Evolutionary conservation across 2,329 filamentous ascomycete species (phyloP).

Genomic region (Neofusicoccum cordaticola): DNA sequence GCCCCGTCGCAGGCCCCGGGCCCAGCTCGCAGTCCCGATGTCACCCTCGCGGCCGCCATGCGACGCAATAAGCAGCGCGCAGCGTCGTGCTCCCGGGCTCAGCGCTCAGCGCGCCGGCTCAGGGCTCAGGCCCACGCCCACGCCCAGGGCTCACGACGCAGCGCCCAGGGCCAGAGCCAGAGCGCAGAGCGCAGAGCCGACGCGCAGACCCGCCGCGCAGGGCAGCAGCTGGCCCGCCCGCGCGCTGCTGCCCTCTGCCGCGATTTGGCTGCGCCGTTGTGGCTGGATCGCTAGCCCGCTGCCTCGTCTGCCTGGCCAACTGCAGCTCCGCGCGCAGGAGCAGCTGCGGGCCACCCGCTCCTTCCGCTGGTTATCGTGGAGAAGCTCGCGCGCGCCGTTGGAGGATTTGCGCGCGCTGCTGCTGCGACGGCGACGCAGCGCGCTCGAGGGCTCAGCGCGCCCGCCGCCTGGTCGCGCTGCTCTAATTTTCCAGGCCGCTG

Average conservation of each 20-base stretch:
- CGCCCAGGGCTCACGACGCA: neutral
- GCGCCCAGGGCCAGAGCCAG: neutral
- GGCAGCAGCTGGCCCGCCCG: neutral
- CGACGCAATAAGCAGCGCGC: neutral
- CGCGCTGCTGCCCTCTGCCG: neutral
- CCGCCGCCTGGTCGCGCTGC: neutral
- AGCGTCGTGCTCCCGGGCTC: neutral
- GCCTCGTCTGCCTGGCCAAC: conserved; percentile 5
- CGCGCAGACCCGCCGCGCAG: neutral
- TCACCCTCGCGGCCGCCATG: neutral
- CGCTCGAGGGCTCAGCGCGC: neutral
- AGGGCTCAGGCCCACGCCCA: no score
- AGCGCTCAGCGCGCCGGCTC: neutral
- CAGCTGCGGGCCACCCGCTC: neutral
- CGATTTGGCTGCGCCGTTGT: conserved; percentile 7
- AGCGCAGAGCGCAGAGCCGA: no score
- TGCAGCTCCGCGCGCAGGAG: neutral
- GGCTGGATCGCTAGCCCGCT: neutral
- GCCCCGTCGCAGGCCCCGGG: neutral
- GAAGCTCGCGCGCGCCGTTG: neutral
- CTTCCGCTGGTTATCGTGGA: neutral
- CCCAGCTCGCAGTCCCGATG: neutral
- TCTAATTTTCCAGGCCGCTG: neutral
- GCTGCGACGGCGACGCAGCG: neutral
- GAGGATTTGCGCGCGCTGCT: no score